Evolutionary conservation across 2,329 filamentous ascomycete species (phyloP).

Genomic region (Torrubiella hemipterigena): DNA sequence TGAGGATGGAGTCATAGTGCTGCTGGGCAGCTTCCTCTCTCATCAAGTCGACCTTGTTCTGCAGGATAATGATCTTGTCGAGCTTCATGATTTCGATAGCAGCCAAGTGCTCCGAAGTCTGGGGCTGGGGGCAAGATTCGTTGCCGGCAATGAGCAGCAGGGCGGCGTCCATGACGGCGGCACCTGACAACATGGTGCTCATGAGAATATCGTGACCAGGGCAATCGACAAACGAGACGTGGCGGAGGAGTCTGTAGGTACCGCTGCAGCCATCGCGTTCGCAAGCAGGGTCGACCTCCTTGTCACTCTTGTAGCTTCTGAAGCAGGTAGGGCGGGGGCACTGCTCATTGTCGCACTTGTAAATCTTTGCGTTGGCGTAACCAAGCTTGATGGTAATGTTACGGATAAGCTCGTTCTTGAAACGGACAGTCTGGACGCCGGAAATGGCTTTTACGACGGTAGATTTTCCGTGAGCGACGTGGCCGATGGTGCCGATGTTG

Average conservation of each 20-base stretch:
- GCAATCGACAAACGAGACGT: constrained; percentile 97
- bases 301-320: constrained; percentile 95
- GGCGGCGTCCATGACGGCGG: constrained; percentile 98
- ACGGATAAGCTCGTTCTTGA: constrained; percentile 98
- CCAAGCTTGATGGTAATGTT: constrained; percentile 99
- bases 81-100: constrained; percentile 99
- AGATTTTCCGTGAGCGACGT: constrained; percentile 97
- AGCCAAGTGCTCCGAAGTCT: constrained; percentile 96
- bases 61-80: constrained; percentile 97
- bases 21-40: constrained; percentile 85
- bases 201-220: constrained; percentile 99
- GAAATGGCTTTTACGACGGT: constrained; percentile 99
- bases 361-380: constrained; percentile 98
- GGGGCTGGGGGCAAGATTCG: constrained; percentile 94
- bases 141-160: constrained; percentile 94
- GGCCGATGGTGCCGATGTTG: constrained; percentile 97
- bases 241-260: constrained; percentile 77
- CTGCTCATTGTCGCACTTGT: constrained; percentile 87
- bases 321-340: constrained; percentile 94
- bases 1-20: constrained; percentile 94
- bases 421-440: constrained; percentile 94
- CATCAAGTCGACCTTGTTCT: constrained; percentile 99
- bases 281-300: constrained; percentile 93
- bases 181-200: constrained; percentile 99
- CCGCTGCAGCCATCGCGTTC: constrained; percentile 86